Conservation (phyloP, 2,329 filamentous ascomycete species). For the Epichloe hybrida region DNA sequence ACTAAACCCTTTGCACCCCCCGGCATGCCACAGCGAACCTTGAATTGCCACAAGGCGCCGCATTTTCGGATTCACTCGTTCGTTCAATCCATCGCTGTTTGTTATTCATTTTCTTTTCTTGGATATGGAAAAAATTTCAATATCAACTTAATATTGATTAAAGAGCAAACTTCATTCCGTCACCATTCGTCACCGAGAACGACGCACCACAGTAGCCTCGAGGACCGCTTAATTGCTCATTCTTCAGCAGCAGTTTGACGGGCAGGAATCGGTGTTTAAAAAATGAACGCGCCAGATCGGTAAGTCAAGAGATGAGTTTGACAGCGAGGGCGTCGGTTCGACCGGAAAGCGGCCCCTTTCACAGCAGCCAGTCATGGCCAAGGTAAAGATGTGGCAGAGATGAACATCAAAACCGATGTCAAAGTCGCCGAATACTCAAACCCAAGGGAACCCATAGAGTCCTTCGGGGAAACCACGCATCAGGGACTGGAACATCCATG, state of each 20-base stretch:
- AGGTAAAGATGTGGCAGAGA: not conserved
- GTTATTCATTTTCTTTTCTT: not conserved
- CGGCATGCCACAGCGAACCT: not conserved
- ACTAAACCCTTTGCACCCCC: slow-evolving; percentile 14
- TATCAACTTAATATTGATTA: not conserved
- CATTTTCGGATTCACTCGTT: not conserved
- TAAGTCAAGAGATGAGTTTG: slow-evolving; percentile 18
- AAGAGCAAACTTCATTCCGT: not conserved
- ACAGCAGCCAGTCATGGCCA: not conserved
- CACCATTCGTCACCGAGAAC: not conserved
- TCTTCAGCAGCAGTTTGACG: not conserved
- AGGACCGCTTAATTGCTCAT: not conserved
- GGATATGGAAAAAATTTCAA: not conserved
- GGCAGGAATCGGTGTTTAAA: slow-evolving; percentile 3
- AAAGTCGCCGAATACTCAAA: not conserved
- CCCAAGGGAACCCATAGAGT: not conserved
- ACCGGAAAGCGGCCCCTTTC: not conserved
- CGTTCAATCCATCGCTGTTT: not conserved
- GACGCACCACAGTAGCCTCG: not conserved
- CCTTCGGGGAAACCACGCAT: not conserved
- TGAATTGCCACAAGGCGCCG: not conserved
- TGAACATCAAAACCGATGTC: not conserved
- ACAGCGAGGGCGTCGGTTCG: not conserved
- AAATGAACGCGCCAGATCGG: slow-evolving; percentile 45
- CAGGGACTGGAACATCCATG: not conserved